Evolutionary conservation across 2,329 filamentous ascomycete species (phyloP).

Genomic region (Cladophialophora exuberans): DNA sequence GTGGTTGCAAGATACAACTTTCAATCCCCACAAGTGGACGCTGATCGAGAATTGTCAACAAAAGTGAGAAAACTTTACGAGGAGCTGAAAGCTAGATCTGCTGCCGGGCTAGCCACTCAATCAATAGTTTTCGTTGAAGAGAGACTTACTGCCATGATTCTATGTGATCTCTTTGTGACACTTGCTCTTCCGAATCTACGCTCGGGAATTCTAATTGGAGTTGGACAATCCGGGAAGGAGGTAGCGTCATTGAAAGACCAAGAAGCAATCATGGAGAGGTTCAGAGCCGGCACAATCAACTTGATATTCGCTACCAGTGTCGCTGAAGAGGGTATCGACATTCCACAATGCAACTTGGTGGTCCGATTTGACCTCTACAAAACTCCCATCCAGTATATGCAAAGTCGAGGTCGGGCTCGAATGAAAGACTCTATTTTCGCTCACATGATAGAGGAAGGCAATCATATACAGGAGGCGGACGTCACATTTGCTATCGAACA

Average conservation of each 20-base stretch:
- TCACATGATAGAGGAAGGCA: slow-evolving; percentile 78
- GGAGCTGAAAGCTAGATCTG: slow-evolving; percentile 67
- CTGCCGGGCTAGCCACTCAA: slow-evolving; percentile 58
- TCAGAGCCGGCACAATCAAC: slow-evolving; percentile 62
- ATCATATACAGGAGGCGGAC: slow-evolving; percentile 62
- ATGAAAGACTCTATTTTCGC: slow-evolving; percentile 77
- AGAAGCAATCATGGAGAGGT: slow-evolving; percentile 69
- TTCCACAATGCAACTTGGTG: slow-evolving; percentile 68
- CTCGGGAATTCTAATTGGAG: slow-evolving; percentile 67
- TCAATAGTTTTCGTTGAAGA: slow-evolving; percentile 89
- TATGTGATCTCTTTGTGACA: slow-evolving; percentile 68
- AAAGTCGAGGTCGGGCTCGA: slow-evolving; percentile 85
- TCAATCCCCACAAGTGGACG: slow-evolving; percentile 3
- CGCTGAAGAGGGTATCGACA: slow-evolving; percentile 68
- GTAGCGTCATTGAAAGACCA: slow-evolving; percentile 74
- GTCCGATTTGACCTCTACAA: slow-evolving; percentile 79
- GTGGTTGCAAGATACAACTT: slow-evolving; percentile 28
- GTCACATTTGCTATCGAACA: slow-evolving; percentile 62
- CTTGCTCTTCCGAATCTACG: slow-evolving; percentile 63
- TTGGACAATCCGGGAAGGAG: slow-evolving; percentile 58
- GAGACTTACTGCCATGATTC: slow-evolving; percentile 73
- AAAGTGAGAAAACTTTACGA: slow-evolving; percentile 70
- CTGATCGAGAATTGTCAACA: slow-evolving; percentile 46
- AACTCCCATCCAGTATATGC: slow-evolving; percentile 93
- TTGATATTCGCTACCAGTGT: slow-evolving; percentile 67